Conservation (phyloP, 495 filamentous ascomycete genomes). For the Penicillium steckii region DNA sequence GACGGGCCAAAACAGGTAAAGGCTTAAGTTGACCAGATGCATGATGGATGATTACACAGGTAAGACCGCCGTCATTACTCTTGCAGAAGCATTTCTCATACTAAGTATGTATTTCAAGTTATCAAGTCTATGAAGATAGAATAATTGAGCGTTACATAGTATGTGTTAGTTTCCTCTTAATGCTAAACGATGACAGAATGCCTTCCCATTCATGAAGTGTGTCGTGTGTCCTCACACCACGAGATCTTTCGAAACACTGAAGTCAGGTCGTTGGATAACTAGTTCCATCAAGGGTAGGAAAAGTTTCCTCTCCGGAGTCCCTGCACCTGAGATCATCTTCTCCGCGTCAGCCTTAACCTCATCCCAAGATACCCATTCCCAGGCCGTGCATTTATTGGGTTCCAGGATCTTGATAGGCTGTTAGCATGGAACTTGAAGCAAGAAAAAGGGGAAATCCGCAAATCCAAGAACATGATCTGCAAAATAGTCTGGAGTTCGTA, state of each 20-base stretch:
- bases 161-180: no score
- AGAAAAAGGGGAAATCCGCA: background rate
- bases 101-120: no score
- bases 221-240: background rate
- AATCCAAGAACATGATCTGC: constrained; percentile 14
- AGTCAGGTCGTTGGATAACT: constrained; percentile 43
- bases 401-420: constrained; percentile 40
- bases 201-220: background rate
- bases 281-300: constrained; percentile 59
- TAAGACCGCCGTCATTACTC: background rate
- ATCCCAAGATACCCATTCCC: constrained; percentile 60
- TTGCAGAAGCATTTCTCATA: background rate
- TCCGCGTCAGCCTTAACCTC: constrained; percentile 22
- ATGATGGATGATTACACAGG: background rate
- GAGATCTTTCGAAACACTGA: constrained; percentile 8
- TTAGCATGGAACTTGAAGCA: background rate
- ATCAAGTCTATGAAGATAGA: no score
- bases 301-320: constrained; percentile 32
- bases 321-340: constrained; percentile 4
- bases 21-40: background rate
- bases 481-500: no score
- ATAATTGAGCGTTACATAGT: no score
- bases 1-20: background rate
- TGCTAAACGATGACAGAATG: no score
- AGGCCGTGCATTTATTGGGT: constrained; percentile 63